Percentiles rank a stretch among this genome's conserved stretches.
Evolutionary conservation across 441 rosid species (phyloP).

Genomic region (Heliophila coronopifolia): DNA sequence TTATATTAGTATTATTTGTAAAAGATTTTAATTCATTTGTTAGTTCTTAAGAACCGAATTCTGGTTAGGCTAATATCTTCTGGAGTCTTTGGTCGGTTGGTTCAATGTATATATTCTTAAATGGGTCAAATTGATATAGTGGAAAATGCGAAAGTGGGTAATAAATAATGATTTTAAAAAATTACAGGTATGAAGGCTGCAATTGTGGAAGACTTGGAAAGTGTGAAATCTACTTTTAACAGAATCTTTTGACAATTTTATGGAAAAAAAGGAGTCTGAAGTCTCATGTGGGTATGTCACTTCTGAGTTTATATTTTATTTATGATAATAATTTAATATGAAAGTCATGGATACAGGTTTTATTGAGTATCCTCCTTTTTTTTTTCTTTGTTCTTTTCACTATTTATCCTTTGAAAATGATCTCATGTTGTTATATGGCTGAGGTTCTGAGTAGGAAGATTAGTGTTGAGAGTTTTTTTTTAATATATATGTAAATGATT

Average conservation of each 20-base stretch:
- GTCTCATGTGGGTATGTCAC: too few species aligned
- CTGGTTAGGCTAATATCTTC: background rate
- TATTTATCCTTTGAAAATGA: background rate
- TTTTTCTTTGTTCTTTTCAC: background rate
- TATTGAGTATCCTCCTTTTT: conserved; percentile 10
- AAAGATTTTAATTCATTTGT: background rate
- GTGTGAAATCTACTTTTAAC: conserved; percentile 7
- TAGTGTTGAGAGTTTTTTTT: background rate
- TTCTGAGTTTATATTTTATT: too few species aligned
- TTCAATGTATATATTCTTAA: background rate
- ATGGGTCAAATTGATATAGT: background rate
- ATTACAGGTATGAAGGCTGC: conserved; percentile 11
- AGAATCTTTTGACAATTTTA: too few species aligned
- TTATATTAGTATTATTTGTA: too few species aligned
- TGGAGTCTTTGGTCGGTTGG: background rate
- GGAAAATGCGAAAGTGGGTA: background rate
- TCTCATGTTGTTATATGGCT: background rate
- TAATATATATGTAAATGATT: conserved; percentile 13
- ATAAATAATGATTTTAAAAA: too few species aligned
- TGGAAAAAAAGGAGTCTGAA: too few species aligned
- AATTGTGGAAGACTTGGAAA: conserved; percentile 8
- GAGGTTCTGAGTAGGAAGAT: background rate
- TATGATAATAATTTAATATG: too few species aligned
- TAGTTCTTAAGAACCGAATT: background rate
- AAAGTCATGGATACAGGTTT: conserved; percentile 23